Percentiles rank a stretch among this genome's conserved stretches.
These are phyloP conservation scores for Colletotrichum sp. DNA, from an alignment of 2,329 filamentous ascomycete genomes.

Conservation along the genomic window DNA sequence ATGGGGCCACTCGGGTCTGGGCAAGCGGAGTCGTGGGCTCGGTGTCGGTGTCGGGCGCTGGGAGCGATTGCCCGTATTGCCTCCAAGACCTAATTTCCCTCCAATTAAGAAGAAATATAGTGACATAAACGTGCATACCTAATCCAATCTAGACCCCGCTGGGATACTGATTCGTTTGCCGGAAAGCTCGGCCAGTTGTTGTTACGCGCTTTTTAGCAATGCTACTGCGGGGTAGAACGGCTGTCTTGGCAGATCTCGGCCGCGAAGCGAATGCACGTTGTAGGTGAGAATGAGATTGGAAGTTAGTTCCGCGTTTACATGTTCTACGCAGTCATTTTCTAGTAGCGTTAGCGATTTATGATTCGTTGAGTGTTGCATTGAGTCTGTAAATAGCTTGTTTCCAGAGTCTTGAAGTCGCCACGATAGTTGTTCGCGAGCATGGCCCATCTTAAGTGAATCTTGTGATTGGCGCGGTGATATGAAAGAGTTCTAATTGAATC, in stretches of 20 bases:
- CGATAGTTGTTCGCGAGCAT: background rate
- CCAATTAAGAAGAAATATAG: background rate
- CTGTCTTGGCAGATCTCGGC: background rate
- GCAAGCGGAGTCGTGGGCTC: background rate
- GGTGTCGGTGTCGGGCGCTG: background rate
- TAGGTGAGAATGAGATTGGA: background rate
- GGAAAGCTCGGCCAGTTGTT: background rate
- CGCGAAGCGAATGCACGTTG: background rate
- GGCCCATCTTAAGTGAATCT: background rate
- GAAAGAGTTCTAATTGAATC: background rate
- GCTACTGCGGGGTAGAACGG: slow-evolving; percentile 1
- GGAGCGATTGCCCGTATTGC: background rate
- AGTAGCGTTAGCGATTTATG: background rate
- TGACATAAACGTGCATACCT: background rate
- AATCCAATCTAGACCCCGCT: background rate
- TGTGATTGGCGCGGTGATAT: background rate
- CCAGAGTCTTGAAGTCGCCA: background rate
- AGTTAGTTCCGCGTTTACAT: background rate
- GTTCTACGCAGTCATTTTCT: background rate
- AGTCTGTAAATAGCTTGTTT: background rate
- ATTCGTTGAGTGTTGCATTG: background rate
- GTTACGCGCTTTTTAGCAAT: background rate
- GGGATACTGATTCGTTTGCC: background rate
- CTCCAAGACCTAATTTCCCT: background rate
- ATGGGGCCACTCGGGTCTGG: background rate